Evolutionary conservation across 179 eudicot genomes (phyloP).

Genomic region (Pouteria campechiana): DNA sequence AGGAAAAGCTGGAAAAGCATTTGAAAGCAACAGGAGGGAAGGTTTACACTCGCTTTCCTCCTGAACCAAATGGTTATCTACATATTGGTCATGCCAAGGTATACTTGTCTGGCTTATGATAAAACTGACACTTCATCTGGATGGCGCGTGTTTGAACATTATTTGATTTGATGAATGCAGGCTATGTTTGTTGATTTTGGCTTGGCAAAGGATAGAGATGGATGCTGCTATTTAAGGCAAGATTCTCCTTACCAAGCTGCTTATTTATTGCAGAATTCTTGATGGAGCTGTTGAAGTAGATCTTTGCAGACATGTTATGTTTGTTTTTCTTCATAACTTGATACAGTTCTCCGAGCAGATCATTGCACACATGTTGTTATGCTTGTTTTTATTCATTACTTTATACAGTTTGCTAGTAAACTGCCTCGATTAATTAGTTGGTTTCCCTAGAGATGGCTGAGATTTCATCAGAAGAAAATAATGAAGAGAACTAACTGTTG

Average conservation of each 20-base stretch:
- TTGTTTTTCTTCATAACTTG: neutral
- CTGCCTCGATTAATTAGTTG: no score
- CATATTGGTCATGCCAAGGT: conserved; percentile 99
- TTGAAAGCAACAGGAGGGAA: conserved; percentile 64
- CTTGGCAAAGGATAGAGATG: conserved; percentile 86
- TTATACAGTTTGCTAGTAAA: no score
- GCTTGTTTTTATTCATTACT: no score
- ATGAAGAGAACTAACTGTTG: no score
- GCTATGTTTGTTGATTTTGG: conserved; percentile 98
- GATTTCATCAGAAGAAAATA: no score
- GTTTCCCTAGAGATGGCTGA: no score
- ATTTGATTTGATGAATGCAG: no score
- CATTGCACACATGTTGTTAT: no score
- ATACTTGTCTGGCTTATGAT: no score
- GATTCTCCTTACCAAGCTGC: neutral
- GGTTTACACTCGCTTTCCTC: conserved; percentile 35
- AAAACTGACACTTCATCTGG: no score
- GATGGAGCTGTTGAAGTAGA: neutral
- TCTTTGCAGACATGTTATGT: neutral
- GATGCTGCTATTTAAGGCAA: conserved; percentile 83
- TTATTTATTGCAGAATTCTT: neutral
- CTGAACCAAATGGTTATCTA: conserved; percentile 52
- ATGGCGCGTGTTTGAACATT: neutral
- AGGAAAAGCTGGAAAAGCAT: conserved; percentile 63
- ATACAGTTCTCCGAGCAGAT: neutral